A percentile compares a stretch with the other conserved stretches of the same genome.
These are phyloP conservation scores for Camptophora hylomeconis DNA, from an alignment of 2,329 filamentous ascomycete species.

Conservation along the genomic window DNA sequence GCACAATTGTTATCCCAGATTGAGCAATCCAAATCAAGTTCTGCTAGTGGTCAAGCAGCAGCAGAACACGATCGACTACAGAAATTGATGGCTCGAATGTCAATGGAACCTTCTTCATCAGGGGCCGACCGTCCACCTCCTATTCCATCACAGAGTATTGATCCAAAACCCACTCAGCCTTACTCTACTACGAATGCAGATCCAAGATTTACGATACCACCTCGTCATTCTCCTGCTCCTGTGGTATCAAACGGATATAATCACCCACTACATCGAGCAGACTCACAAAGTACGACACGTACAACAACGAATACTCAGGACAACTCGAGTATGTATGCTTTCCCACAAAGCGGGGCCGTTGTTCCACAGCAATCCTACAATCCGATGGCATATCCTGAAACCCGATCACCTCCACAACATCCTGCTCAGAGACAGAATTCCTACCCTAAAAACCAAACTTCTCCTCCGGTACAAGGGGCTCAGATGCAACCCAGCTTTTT, in stretches of 20 bases:
- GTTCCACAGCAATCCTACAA: conserved; percentile 34
- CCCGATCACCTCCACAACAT: conserved; percentile 11
- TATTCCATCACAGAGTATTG: conserved; percentile 24
- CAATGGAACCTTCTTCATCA: conserved; percentile 51
- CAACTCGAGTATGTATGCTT: too few relatives aligned
- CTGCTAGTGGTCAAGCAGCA: conserved; percentile 50
- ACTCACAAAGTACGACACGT: too few relatives aligned
- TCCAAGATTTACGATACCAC: conserved; percentile 18
- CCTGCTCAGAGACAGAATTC: conserved; percentile 3
- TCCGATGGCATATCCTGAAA: conserved; percentile 35
- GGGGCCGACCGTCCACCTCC: conserved; percentile 25
- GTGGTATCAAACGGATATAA: conserved; percentile 14
- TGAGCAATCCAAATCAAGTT: conserved; percentile 60
- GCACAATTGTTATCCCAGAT: conserved; percentile 81
- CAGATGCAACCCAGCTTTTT: conserved; percentile 1
- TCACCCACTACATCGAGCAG: conserved; percentile 2
- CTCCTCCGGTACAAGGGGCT: too few relatives aligned
- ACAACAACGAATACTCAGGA: too few relatives aligned
- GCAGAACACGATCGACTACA: conserved; percentile 74
- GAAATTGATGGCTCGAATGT: conserved; percentile 90
- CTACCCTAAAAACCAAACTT: conserved; percentile 16
- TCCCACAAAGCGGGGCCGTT: conserved; percentile 26
- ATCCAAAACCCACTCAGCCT: conserved; percentile 7
- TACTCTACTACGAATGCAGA: conserved; percentile 15
- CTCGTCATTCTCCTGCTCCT: conserved; percentile 15